Base-by-base conservation (phyloP, 257 asterid species). In the Solanum piurae region DNA sequence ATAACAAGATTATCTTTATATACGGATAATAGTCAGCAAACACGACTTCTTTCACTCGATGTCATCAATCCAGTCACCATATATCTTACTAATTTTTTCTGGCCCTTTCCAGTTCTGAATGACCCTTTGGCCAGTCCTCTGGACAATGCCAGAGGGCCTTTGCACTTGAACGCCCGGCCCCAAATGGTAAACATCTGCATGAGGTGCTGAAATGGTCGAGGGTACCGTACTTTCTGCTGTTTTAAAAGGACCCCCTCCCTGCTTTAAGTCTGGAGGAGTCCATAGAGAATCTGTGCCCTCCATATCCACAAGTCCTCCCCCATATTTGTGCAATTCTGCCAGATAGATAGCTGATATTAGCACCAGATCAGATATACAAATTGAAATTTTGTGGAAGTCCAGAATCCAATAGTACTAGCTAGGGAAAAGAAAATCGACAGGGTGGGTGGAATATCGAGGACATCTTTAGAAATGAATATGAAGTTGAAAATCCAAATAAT, bases 51-150 rank as follows among this genome's bases (percentile, higher is more conserved):
- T 75, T 75, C 80, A 86, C 69, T 87, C 88, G 9, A 88, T 72
- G 83, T 88, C 88, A 34, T 87, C 89, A 64, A 85, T 89, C 91
- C 90, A 89, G 55, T 89, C 90, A 3, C 89, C 90, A 25, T 89
- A 89, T 27, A 89, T 62, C 37, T 86, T 89, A 62, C 91, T 89
- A 52, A 89, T 87, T 18, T 77, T 87, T 25, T 87, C 87, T 10
- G 88, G 91, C 8, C 89, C 91, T n/a, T 86, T 88, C 90, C 91
- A 89, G 40, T 77, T 89, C 85, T 84, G 88, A 68, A 87, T 74
- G 66, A 86, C 69, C 82, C 89, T 87, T 46, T 83, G 27, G 13
- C 84, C 84, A 31, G 86, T 66, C 44, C 87, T 82, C 86, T 86
- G 87, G 86, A 31, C 55, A 4, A 84, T 29, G 83, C 49, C 83